Evolutionary conservation across 2,329 filamentous ascomycete genomes (phyloP), one percentile per base, ranked within the genome.

Genomic region (Cytospora piceae): DNA sequence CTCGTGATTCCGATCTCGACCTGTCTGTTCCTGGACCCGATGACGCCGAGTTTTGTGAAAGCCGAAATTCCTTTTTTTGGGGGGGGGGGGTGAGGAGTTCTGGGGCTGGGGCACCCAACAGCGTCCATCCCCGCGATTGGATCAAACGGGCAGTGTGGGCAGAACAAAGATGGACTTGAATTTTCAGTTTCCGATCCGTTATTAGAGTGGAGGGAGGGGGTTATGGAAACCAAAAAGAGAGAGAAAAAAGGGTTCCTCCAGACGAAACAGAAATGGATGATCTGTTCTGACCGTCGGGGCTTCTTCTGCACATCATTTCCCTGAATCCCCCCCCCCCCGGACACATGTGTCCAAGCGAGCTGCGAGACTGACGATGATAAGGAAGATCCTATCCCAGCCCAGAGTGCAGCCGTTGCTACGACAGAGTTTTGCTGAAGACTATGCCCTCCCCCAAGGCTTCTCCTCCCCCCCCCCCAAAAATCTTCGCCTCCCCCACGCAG

Each of bases 101-200:
- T 32, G 56, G 60, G 57, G 39, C 37, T 58, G 49, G 49, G 57
- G 27, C 32, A 24, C 60, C 22, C 61, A 27, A 54, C 65, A 67
- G 53, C 61, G 58, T 58, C 58, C 37, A 67, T 39, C 65, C 65
- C 65, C 65, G 61, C 65, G 61, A 24, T 17, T 32, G 32, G 31
- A 24, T 9, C 22, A 39, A 24, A 51, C 3, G 22, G 39, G 24
- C n/a, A 20, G 8, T 9, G 32, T 34, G 11, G 32, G 32, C 32
- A 34, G 32, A 11, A 34, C 32, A 34, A 34, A 34, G 56, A 51
- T 55, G 55, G 57, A 34, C 39, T 54, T 53, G 57, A 24, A 57
- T 57, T 61, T 61, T 66, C 64, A 60, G 62, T 57, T 53, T 63
- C 37, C n/a, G 52, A 37, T 49, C 60, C 37, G 52, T 54, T 54